Evolutionary conservation across 371 early-diverging fungal genomes (phyloP).

Genomic region (Mortierella sp.): DNA sequence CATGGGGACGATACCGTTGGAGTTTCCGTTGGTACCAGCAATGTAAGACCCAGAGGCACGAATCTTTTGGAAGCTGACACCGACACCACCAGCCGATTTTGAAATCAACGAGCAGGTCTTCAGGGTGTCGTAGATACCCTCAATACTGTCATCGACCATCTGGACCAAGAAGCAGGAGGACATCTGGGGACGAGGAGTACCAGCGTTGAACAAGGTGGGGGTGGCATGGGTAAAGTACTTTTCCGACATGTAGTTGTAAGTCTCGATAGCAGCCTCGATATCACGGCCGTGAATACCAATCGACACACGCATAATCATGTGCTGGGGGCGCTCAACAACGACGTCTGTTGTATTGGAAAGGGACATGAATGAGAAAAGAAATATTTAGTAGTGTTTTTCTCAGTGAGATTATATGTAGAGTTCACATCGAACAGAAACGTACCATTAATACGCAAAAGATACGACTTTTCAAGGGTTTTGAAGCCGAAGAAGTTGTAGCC

Average conservation of each 20-base stretch:
- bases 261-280: slow-evolving; percentile 95
- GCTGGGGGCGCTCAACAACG: slow-evolving; percentile 98
- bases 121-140: slow-evolving; percentile 99
- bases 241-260: slow-evolving; percentile 96
- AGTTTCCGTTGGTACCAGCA: slow-evolving; percentile 98
- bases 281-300: slow-evolving; percentile 98
- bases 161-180: slow-evolving; percentile 98
- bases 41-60: slow-evolving; percentile 97
- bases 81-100: slow-evolving; percentile 99
- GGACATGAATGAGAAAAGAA: neutral
- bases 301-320: slow-evolving; percentile 99
- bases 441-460: slow-evolving; percentile 92
- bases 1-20: slow-evolving; percentile 99
- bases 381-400: neutral
- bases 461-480: slow-evolving; percentile 98
- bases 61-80: slow-evolving; percentile 97
- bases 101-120: slow-evolving; percentile 99
- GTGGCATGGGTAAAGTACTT: slow-evolving; percentile 99
- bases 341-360: slow-evolving; percentile 25
- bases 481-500: slow-evolving; percentile 99
- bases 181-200: slow-evolving; percentile 97
- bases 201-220: slow-evolving; percentile 99
- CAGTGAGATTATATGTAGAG: neutral
- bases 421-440: slow-evolving; percentile 26
- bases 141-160: slow-evolving; percentile 98